Percentiles rank a stretch among this genome's conserved stretches.
These are phyloP conservation scores for Hordeum marinum DNA, from an alignment of 176 grass and related monocot genomes.

Conservation along the genomic window DNA sequence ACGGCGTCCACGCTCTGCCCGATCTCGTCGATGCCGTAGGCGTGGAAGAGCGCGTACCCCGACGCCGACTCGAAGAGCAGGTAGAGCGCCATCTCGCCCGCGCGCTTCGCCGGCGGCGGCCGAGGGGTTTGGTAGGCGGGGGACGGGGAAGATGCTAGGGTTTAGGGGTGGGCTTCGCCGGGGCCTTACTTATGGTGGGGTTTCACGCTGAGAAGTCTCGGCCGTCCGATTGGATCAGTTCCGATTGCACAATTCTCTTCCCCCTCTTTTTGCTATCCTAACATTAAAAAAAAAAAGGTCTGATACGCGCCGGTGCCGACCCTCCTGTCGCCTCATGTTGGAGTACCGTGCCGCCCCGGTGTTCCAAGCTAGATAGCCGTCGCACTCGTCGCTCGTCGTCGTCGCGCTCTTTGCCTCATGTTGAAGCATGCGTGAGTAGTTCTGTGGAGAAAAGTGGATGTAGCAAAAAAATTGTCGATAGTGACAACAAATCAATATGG, in stretches of 20 bases:
- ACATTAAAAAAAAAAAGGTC: too few species aligned
- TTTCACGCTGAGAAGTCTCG: neutral
- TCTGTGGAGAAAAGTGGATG: too few species aligned
- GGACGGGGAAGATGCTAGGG: neutral
- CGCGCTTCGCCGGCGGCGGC: slow-evolving; percentile 11
- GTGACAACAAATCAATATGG: too few species aligned
- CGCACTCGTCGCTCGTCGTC: too few species aligned
- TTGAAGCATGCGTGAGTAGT: too few species aligned
- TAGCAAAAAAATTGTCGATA: too few species aligned
- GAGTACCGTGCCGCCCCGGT: too few species aligned
- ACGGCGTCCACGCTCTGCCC: slow-evolving; percentile 69
- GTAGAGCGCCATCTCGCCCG: slow-evolving; percentile 62
- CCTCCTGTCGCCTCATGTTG: too few species aligned
- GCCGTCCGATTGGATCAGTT: neutral
- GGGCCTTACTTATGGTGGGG: neutral
- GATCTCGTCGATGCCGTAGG: slow-evolving; percentile 66
- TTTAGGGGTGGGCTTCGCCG: neutral
- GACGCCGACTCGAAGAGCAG: slow-evolving; percentile 79
- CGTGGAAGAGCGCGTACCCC: slow-evolving; percentile 65
- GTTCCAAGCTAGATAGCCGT: too few species aligned
- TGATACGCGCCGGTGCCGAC: too few species aligned
- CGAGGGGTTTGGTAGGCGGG: neutral
- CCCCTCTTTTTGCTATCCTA: too few species aligned
- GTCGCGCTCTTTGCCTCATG: too few species aligned
- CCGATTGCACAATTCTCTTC: neutral